Evolutionary conservation across 768 basidiomycete genomes (phyloP).

Genomic region (Russula earlei): DNA sequence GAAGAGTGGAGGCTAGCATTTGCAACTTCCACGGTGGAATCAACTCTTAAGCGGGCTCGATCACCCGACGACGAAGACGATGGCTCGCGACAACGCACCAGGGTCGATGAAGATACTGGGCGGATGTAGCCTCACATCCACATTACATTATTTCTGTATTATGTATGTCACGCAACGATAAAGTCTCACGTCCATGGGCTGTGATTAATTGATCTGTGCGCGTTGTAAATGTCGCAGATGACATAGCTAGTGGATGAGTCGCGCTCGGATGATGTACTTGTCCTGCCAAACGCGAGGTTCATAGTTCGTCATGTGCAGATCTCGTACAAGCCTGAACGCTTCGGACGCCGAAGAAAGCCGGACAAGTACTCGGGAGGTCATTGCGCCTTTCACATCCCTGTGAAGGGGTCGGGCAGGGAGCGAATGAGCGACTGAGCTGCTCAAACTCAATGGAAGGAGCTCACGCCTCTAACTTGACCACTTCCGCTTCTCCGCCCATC

Average conservation of each 20-base stretch:
- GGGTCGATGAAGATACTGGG: conserved; percentile 56
- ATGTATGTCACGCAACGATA: not conserved
- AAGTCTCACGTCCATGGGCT: conserved; percentile 13
- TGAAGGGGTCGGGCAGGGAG: not conserved
- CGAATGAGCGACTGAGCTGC: not conserved
- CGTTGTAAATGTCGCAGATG: not conserved
- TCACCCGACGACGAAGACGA: conserved; percentile 76
- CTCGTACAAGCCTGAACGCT: conserved; percentile 58
- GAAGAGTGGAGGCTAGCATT: conserved; percentile 77
- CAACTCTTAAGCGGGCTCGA: conserved; percentile 52
- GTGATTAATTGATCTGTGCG: not conserved
- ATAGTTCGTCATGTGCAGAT: conserved; percentile 49
- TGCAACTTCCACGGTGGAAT: conserved; percentile 30
- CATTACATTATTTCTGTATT: conserved; percentile 15
- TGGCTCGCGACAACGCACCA: conserved; percentile 44
- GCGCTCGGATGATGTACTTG: conserved; percentile 38
- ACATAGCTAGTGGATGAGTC: conserved; percentile 40
- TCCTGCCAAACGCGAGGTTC: conserved; percentile 29
- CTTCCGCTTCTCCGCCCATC: conserved; percentile 34
- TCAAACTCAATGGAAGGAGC: conserved; percentile 23
- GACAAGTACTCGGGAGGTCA: conserved; percentile 46
- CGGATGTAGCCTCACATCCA: conserved; percentile 44
- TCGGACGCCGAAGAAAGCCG: conserved; percentile 49
- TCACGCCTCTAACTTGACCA: conserved; percentile 44
- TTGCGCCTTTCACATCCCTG: conserved; percentile 24